These are phyloP conservation scores for Crithidia thermophila DNA, from an alignment of 208 protist genomes.

Conservation along the genomic window DNA sequence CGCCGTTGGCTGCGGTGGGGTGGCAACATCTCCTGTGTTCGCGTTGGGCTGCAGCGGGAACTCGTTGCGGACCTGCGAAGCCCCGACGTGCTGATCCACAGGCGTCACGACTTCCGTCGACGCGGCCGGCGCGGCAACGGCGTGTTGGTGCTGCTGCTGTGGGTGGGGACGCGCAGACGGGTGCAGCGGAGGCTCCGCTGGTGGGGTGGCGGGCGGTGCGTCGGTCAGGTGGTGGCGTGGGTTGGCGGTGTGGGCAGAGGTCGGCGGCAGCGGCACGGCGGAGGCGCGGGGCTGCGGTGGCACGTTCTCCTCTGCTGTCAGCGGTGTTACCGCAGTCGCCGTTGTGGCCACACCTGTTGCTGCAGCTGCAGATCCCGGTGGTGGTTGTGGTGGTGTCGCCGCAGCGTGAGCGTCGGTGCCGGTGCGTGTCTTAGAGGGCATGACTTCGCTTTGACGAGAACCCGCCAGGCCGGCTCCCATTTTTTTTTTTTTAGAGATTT, in stretches of 20 bases:
- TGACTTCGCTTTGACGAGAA: too few relatives aligned
- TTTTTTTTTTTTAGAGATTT: background rate
- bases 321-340: background rate
- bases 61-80: too few relatives aligned
- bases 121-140: too few relatives aligned
- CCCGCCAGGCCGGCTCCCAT: background rate
- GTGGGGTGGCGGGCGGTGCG: background rate
- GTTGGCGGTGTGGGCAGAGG: conserved; percentile 17
- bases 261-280: conserved; percentile 11
- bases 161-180: background rate
- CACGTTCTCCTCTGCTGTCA: background rate
- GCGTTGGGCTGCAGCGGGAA: too few relatives aligned
- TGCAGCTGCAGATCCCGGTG: background rate
- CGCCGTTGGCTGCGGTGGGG: too few relatives aligned
- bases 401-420: background rate
- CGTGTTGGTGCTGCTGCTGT: background rate
- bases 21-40: background rate
- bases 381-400: background rate
- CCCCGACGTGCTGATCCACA: background rate
- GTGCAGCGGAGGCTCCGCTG: background rate
- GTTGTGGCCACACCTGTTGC: background rate
- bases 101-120: background rate
- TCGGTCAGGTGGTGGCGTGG: conserved; percentile 25
- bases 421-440: too few relatives aligned
- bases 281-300: background rate